Conservation (phyloP, 139 green algal genomes). For the Micromonas pusilla region DNA sequence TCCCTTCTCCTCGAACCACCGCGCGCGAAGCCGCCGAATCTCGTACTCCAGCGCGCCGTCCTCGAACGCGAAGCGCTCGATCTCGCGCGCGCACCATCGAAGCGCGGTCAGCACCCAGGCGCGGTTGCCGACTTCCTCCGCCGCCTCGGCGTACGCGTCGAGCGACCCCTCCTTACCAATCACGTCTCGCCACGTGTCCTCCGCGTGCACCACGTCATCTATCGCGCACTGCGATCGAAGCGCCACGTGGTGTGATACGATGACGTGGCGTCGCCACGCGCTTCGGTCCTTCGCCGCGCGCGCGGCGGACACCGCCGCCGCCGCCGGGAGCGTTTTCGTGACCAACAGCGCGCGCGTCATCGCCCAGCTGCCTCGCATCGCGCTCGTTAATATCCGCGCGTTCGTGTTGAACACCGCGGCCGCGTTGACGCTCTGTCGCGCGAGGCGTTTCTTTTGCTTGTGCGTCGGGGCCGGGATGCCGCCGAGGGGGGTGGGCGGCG, state of each 20-base stretch:
- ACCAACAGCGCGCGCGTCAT: background rate
- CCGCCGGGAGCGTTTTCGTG: background rate
- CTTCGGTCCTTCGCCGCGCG: background rate
- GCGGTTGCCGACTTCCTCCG: conserved; percentile 11
- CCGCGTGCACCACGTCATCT: background rate
- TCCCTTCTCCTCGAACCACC: background rate
- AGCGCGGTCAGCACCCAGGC: conserved; percentile 5
- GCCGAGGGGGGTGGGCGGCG: too few relatives aligned
- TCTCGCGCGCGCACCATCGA: background rate
- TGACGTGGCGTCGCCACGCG: background rate
- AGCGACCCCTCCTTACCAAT: background rate
- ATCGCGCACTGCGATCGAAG: too few relatives aligned
- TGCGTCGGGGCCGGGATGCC: too few relatives aligned
- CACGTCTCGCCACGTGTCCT: background rate
- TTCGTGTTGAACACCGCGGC: background rate
- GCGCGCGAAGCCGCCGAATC: too few relatives aligned
- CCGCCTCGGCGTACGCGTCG: conserved; percentile 13
- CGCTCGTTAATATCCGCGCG: background rate
- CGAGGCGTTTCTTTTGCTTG: background rate
- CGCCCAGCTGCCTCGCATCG: background rate
- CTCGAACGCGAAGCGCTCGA: background rate
- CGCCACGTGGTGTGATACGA: background rate
- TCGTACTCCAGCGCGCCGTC: too few relatives aligned
- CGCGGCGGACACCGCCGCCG: background rate
- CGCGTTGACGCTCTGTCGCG: background rate